phyloP scores from a whole-genome alignment of 441 rosid species.

The Manihot esculenta region DNA sequence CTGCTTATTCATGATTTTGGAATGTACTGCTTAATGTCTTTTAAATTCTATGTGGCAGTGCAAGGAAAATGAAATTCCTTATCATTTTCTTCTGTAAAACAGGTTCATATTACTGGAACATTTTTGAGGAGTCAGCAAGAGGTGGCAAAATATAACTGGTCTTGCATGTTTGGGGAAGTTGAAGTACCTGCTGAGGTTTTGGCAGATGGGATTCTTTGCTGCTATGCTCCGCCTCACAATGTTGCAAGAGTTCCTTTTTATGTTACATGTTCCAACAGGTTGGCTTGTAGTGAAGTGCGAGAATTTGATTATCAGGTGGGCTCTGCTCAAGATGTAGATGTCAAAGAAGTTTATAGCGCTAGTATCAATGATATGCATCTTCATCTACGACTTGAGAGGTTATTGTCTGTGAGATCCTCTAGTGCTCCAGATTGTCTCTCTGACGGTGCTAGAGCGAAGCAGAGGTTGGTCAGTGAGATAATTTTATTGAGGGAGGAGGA shows the following conservation, averaged over 20 bases:
- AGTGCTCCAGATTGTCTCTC: constrained; percentile 28
- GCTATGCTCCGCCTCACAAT: constrained; percentile 65
- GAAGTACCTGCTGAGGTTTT: constrained; percentile 91
- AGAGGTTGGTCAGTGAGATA: constrained; percentile 46
- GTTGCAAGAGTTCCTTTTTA: constrained; percentile 86
- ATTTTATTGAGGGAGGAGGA: constrained; percentile 66
- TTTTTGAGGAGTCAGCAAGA: constrained; percentile 64
- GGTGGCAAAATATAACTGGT: constrained; percentile 63
- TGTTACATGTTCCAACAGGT: constrained; percentile 85
- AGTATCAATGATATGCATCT: constrained; percentile 46
- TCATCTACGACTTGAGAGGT: constrained; percentile 48
- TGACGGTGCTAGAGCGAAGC: constrained; percentile 48
- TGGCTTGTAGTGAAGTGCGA: constrained; percentile 92
- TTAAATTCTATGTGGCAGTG: neutral
- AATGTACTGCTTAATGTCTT: neutral
- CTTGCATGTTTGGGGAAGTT: constrained; percentile 98
- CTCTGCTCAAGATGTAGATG: constrained; percentile 41
- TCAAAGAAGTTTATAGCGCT: constrained; percentile 40
- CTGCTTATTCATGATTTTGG: neutral
- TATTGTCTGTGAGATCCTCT: constrained; percentile 48
- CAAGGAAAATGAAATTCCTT: neutral
- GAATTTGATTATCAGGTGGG: constrained; percentile 78
- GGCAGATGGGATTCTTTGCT: constrained; percentile 81
- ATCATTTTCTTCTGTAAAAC: constrained; percentile 8
- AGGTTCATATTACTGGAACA: constrained; percentile 77